Evolutionary conservation across 768 basidiomycete species (phyloP), one percentile per base, ranked within the genome.

Genomic region (Auriscalpium orientale): DNA sequence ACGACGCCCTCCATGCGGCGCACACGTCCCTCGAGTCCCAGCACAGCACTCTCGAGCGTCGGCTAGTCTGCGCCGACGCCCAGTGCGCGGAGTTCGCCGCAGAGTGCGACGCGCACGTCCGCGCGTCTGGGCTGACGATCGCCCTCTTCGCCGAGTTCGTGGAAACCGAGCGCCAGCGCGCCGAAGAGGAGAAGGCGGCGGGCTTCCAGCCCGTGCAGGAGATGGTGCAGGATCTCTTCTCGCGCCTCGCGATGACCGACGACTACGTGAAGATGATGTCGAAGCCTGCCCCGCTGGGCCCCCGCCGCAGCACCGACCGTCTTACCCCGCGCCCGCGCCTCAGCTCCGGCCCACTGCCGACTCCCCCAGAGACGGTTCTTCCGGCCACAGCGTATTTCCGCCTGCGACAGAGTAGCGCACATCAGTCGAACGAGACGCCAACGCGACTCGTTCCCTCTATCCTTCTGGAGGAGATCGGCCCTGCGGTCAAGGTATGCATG

Each of bases 221-320:
- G 38, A 43, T 53, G 51, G 28, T 53, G 51, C 21, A 20, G 20
- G 51, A 53, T 36, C 51, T 53, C 34, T 40, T 37, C 51, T 45
- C 38, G 43, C 51, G 51, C 12, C 51, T 53, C 12, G 51, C 38
- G 40, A 28, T 44, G 40, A 40, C 51, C 22, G 51, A 53, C 43
- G 43, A 35, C 13, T 45, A 53, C 33, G 51, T 53, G 21, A n/a
- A 53, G 22, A 43, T 43, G 51, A 53, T 53, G 38, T 13, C 15
- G n/a, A 48, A 18, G 28, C 28, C 28, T 28, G 28, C 28, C 28
- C 28, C 28, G 28, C 28, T 28, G 28, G 28, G 28, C 28, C 28
- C 28, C 28, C 28, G 28, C 28, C 28, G 28, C 5, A 28, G 28
- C 28, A 28, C 28, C 28, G 28, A 28, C 7, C 28, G 28, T 28